These are phyloP conservation scores for Amanita subjunquillea DNA, from an alignment of 768 basidiomycete genomes.

Conservation along the genomic window DNA sequence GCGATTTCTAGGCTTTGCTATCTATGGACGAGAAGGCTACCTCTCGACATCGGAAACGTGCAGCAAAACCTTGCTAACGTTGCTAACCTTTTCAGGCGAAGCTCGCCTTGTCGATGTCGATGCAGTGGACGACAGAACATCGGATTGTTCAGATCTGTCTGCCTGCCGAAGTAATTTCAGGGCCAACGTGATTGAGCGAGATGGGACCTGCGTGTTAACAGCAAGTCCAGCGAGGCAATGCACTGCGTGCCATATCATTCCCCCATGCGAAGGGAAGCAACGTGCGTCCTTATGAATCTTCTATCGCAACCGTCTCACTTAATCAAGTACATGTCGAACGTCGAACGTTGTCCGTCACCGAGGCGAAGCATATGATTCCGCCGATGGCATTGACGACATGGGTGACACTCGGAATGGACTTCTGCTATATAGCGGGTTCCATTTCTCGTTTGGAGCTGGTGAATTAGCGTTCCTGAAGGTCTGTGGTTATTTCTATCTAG, in stretches of 20 bases:
- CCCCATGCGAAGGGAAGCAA: conserved; percentile 8
- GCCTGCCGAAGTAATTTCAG: neutral
- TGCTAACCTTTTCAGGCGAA: too few relatives aligned
- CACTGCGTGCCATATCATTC: neutral
- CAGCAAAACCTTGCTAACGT: too few relatives aligned
- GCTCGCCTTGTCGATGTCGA: too few relatives aligned
- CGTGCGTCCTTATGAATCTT: neutral
- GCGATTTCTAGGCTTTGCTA: conserved; percentile 8
- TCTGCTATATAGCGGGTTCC: conserved; percentile 1
- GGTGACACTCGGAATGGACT: conserved; percentile 9
- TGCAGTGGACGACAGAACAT: conserved; percentile 6
- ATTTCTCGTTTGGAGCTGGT: conserved; percentile 7
- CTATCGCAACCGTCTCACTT: neutral
- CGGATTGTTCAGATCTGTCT: neutral
- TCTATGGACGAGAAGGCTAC: neutral
- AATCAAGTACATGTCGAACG: neutral
- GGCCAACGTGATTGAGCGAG: conserved; percentile 2
- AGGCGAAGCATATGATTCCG: conserved; percentile 2
- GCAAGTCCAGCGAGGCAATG: neutral
- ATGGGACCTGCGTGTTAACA: neutral
- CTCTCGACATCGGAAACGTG: too few relatives aligned
- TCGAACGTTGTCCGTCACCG: neutral
- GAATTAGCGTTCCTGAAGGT: conserved; percentile 9
- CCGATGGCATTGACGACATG: conserved; percentile 9
- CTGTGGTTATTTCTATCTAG: conserved; percentile 3